phyloP scores from a whole-genome alignment of 805 yeast genomes.

The Spathaspora passalidarum region DNA sequence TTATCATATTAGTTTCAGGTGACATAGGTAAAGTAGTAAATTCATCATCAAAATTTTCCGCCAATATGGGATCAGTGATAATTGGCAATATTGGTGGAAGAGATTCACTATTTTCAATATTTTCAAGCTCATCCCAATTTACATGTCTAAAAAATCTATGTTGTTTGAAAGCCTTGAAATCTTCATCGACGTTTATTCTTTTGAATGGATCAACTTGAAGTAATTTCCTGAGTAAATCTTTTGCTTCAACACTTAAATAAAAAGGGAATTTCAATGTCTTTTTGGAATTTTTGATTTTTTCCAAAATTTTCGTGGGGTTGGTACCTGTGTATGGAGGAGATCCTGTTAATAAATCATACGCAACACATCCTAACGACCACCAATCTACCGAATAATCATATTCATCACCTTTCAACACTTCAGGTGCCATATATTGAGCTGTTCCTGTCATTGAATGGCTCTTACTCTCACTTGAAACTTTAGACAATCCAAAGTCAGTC shows the following conservation, averaged over 20 bases:
- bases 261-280: slow-evolving; percentile 38
- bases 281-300: slow-evolving; percentile 28
- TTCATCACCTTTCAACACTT: slow-evolving; percentile 37
- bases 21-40: slow-evolving; percentile 40
- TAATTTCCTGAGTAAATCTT: slow-evolving; percentile 37
- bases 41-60: slow-evolving; percentile 43
- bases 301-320: slow-evolving; percentile 36
- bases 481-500: slow-evolving; percentile 44
- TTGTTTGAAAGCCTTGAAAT: slow-evolving; percentile 28
- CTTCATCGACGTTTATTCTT: slow-evolving; percentile 34
- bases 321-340: slow-evolving; percentile 46
- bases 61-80: slow-evolving; percentile 42
- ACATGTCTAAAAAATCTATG: slow-evolving; percentile 40
- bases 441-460: slow-evolving; percentile 41
- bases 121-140: slow-evolving; percentile 34
- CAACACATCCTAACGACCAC: slow-evolving; percentile 48
- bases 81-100: slow-evolving; percentile 43
- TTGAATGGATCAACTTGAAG: slow-evolving; percentile 35
- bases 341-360: slow-evolving; percentile 42
- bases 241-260: slow-evolving; percentile 40
- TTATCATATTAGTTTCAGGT: slow-evolving; percentile 23
- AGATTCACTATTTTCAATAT: slow-evolving; percentile 14
- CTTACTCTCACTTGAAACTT: slow-evolving; percentile 24
- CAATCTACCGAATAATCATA: slow-evolving; percentile 44
- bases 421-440: slow-evolving; percentile 48